Evolutionary conservation across 345 rosid species (phyloP).

Genomic region (Firmiana major): DNA sequence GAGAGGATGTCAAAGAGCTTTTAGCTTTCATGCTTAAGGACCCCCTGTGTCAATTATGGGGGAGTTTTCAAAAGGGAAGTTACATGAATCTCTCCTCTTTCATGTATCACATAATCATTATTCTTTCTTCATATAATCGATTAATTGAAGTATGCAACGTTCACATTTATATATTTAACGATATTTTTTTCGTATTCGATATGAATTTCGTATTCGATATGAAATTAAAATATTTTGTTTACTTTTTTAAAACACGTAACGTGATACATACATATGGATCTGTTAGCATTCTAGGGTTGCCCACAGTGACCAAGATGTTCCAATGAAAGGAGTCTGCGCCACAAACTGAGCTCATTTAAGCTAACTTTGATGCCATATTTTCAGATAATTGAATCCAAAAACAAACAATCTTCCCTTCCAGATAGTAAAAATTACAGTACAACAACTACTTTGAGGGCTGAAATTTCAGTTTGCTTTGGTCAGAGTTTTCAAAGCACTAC

Average conservation of each 20-base stretch:
- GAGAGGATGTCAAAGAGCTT: not conserved
- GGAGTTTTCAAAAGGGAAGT: not conserved
- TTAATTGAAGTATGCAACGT: too few species aligned
- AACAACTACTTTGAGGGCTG: not conserved
- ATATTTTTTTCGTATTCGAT: too few species aligned
- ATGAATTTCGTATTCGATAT: too few species aligned
- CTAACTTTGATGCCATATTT: not conserved
- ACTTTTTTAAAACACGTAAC: too few species aligned
- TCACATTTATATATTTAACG: too few species aligned
- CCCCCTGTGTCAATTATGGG: conserved; percentile 12
- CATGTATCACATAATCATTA: too few species aligned
- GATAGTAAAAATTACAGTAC: not conserved
- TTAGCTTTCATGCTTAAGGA: not conserved
- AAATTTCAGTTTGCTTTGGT: not conserved
- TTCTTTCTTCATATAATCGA: too few species aligned
- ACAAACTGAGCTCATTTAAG: too few species aligned
- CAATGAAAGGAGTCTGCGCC: not conserved
- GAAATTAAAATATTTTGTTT: too few species aligned
- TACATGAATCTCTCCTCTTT: too few species aligned
- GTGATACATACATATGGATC: too few species aligned
- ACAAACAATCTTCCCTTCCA: not conserved
- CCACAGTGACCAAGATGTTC: not conserved
- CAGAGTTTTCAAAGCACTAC: too few species aligned
- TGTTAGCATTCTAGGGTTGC: not conserved
- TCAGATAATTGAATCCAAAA: not conserved